Evolutionary conservation across 2,329 filamentous ascomycete species (phyloP).

Genomic region (Clarireedia monteithiana): DNA sequence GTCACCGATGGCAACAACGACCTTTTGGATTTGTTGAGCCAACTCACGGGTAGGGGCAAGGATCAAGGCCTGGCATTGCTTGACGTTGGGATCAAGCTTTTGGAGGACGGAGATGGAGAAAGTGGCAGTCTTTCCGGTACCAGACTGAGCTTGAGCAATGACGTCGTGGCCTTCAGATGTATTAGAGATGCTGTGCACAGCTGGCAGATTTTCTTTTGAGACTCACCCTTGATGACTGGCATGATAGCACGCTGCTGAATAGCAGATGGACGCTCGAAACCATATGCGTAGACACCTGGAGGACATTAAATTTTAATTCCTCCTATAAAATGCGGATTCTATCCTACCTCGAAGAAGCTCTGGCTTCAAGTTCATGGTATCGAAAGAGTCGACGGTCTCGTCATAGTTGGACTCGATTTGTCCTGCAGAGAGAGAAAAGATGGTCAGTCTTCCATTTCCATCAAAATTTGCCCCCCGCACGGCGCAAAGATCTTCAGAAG

Average conservation of each 20-base stretch:
- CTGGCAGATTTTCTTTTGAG: background rate
- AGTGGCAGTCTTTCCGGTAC: constrained; percentile 98
- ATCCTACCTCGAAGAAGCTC: constrained; percentile 88
- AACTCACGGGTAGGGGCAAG: constrained; percentile 97
- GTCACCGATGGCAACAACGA: constrained; percentile 96
- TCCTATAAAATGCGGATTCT: constrained; percentile 9
- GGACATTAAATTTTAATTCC: constrained; percentile 16
- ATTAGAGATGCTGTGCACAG: constrained; percentile 16
- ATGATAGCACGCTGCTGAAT: constrained; percentile 99
- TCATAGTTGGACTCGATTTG: constrained; percentile 99
- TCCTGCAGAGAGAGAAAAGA: constrained; percentile 45
- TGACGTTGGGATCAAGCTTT: constrained; percentile 92
- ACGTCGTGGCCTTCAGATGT: constrained; percentile 75
- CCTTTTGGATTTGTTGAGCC: constrained; percentile 99
- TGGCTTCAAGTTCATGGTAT: constrained; percentile 93
- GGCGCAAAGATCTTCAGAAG: background rate
- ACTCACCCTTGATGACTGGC: constrained; percentile 97
- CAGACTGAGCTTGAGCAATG: constrained; percentile 98
- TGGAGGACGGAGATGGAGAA: constrained; percentile 99
- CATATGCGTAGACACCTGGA: constrained; percentile 88
- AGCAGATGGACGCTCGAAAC: constrained; percentile 99
- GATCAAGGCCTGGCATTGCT: constrained; percentile 96
- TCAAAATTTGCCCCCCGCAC: background rate
- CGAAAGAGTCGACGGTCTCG: constrained; percentile 98
- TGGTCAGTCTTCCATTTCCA: background rate